Evolutionary conservation across 306 rosid genomes (phyloP).

Genomic region (Dryas alaskensis): DNA sequence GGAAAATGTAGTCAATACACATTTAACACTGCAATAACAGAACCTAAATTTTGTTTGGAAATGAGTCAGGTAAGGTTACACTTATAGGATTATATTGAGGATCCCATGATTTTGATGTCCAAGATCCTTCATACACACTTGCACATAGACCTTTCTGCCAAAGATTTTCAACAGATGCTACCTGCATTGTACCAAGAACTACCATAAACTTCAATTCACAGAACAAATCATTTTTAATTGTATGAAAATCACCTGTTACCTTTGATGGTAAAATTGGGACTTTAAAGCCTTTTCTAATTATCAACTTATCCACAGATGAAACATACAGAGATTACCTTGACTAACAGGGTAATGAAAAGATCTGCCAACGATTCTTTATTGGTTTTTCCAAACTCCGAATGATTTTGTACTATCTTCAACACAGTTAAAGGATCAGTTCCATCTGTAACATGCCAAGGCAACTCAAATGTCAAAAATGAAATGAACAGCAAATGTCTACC

Average conservation of each 20-base stretch:
- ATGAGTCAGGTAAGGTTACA: slow-evolving; percentile 4
- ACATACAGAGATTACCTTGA: slow-evolving; percentile 4
- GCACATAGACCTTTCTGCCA: slow-evolving; percentile 19
- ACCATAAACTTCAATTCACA: background rate
- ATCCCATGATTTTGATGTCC: slow-evolving; percentile 20
- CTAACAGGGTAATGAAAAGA: slow-evolving; percentile 14
- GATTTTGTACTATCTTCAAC: background rate
- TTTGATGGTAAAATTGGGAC: background rate
- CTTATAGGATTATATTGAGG: background rate
- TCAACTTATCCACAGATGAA: background rate
- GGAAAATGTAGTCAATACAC: slow-evolving; percentile 1
- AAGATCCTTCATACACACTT: slow-evolving; percentile 16
- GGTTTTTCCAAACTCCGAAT: slow-evolving; percentile 12
- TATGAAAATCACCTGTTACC: background rate
- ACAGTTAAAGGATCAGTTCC: slow-evolving; percentile 17
- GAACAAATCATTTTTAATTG: background rate
- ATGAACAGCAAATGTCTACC: background rate
- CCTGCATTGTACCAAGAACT: background rate
- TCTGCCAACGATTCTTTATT: slow-evolving; percentile 12
- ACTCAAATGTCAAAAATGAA: background rate
- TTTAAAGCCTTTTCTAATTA: background rate
- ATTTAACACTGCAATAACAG: background rate
- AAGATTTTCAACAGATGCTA: slow-evolving; percentile 9
- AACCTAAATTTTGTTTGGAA: background rate
- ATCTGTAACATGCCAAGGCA: background rate